These are phyloP conservation scores for Tuber magnatum DNA, from an alignment of 495 filamentous ascomycete genomes.

Conservation along the genomic window DNA sequence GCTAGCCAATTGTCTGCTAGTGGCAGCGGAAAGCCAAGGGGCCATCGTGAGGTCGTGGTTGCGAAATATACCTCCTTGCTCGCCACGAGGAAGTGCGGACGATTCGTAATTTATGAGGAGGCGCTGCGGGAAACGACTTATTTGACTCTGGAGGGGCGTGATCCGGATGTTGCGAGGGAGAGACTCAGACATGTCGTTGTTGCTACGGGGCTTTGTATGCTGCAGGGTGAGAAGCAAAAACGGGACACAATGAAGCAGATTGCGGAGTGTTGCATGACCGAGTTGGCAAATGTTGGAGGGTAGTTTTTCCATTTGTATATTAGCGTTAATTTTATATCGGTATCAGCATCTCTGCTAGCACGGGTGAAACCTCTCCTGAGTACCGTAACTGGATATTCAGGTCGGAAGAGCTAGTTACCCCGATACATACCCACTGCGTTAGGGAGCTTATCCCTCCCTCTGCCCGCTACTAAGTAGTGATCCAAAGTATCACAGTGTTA, in stretches of 20 bases:
- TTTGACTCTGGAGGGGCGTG: neutral
- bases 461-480: neutral
- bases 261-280: neutral
- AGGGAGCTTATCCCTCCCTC: neutral
- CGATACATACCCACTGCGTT: neutral
- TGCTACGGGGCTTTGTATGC: conserved; percentile 34
- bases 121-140: conserved; percentile 1
- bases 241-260: conserved; percentile 19
- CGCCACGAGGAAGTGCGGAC: conserved; percentile 29
- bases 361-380: neutral
- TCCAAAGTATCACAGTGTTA: neutral
- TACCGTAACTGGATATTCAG: neutral
- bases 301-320: neutral
- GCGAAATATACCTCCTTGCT: conserved; percentile 36
- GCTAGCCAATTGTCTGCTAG: neutral
- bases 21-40: neutral
- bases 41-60: conserved; percentile 18
- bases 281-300: neutral
- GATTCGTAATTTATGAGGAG: conserved; percentile 27
- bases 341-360: neutral
- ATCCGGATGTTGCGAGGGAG: conserved; percentile 15
- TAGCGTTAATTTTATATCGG: neutral
- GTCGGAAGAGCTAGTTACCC: neutral
- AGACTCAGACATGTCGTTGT: conserved; percentile 32
- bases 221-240: conserved; percentile 37